A percentile compares a stretch with the other conserved stretches of the same genome.
Evolutionary conservation across 306 rosid genomes (phyloP).

Genomic region (Corylus americana): DNA sequence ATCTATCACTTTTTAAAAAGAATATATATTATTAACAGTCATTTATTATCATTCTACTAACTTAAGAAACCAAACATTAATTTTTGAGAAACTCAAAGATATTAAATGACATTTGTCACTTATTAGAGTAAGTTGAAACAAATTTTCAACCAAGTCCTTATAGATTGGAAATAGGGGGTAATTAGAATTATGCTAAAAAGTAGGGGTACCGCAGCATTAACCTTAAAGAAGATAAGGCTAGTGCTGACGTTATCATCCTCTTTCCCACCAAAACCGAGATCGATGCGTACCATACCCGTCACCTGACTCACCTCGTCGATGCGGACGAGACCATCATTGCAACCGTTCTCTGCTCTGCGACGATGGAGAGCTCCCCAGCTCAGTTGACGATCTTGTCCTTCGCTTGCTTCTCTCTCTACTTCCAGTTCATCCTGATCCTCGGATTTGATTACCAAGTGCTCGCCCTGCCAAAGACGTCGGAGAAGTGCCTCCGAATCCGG

Average conservation of each 20-base stretch:
- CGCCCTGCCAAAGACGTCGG: slow-evolving; percentile 15
- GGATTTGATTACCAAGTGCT: slow-evolving; percentile 22
- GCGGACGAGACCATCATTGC: not conserved
- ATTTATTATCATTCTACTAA: no score
- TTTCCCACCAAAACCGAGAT: no score
- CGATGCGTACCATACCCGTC: not conserved
- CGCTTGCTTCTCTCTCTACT: slow-evolving; percentile 10
- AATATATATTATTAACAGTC: no score
- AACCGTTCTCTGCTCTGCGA: not conserved
- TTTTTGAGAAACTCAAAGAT: no score
- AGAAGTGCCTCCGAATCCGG: slow-evolving; percentile 31
- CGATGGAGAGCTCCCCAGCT: slow-evolving; percentile 14
- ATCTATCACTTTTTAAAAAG: no score
- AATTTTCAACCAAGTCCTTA: not conserved
- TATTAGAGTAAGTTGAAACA: no score
- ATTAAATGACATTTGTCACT: no score
- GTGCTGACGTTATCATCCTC: no score
- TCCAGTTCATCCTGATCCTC: slow-evolving; percentile 24
- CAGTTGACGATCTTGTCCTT: not conserved
- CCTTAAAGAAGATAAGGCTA: no score
- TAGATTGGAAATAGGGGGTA: not conserved
- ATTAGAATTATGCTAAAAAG: not conserved
- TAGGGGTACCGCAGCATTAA: no score
- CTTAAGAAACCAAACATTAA: no score
- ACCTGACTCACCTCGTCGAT: not conserved